Evolutionary conservation across 2,329 filamentous ascomycete genomes (phyloP).

Genomic region (Kalmusia sp.): DNA sequence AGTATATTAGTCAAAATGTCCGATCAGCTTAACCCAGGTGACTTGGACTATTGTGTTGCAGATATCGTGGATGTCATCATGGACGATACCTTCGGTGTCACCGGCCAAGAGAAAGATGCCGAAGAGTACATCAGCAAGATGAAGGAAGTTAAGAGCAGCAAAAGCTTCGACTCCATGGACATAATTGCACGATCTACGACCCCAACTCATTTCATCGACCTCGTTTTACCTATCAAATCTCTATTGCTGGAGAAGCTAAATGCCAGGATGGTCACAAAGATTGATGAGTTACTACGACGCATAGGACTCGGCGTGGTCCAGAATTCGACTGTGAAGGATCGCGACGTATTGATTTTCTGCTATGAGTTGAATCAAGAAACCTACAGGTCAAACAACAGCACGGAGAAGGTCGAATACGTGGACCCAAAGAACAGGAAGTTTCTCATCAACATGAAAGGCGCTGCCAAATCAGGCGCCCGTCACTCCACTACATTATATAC

Average conservation of each 20-base stretch:
- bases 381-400: constrained; percentile 68
- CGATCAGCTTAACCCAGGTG: constrained; percentile 77
- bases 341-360: constrained; percentile 89
- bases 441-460: constrained; percentile 77
- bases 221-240: constrained; percentile 79
- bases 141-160: constrained; percentile 98
- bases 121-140: constrained; percentile 94
- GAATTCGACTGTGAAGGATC: constrained; percentile 78
- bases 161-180: constrained; percentile 98
- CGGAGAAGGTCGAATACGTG: constrained; percentile 34
- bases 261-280: constrained; percentile 82
- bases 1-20: constrained; percentile 81
- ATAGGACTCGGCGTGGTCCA: constrained; percentile 83
- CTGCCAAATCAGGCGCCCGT: constrained; percentile 75
- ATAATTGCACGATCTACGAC: constrained; percentile 84
- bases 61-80: constrained; percentile 85
- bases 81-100: constrained; percentile 95
- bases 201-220: constrained; percentile 72
- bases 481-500: constrained; percentile 78
- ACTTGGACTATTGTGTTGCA: constrained; percentile 85
- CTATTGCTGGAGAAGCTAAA: constrained; percentile 86
- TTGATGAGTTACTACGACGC: constrained; percentile 85
- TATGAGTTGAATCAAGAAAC: constrained; percentile 92
- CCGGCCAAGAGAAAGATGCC: constrained; percentile 95
- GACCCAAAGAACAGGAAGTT: constrained; percentile 68